Base-by-base conservation (phyloP, 768 basidiomycete species). In the Mrakia hoshinonis region DNA sequence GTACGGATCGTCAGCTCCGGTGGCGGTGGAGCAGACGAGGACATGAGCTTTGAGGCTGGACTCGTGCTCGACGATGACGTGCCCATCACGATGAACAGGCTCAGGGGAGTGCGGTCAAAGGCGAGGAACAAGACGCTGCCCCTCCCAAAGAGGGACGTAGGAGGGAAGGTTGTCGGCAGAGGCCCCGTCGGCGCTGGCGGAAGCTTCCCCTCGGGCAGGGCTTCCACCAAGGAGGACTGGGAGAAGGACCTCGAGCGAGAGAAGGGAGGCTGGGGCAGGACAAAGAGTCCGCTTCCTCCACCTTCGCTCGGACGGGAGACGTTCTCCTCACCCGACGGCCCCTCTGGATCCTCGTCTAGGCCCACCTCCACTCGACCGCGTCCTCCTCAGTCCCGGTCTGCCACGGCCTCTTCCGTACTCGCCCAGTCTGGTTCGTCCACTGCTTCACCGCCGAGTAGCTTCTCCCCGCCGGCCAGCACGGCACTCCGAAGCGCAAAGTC, bases 31-130 rank as follows among this genome's bases (percentile, higher is more conserved):
- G 38, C 52, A 26, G 64, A 52, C 43, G 74, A 73, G 15, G 91
- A 92, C 75, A 90, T 92, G 73, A 89, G 91, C 78, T 91, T 92
- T 74, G 91, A 93, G 79, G 84, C 84, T 73, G 91, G 91, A 18
- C 86, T 93, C 66, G 84, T 91, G 74, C 87, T 93, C 75, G 87
- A 88, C 76, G 89, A 90, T 73, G 90, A 90, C 85, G 10, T 72
- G 6, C 58, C 58, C 7, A 61, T 61, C 36, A 61, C 64, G 70
- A 60, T 54, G 52, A 51, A 29, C 5, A 51, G 54, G 52, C 52
- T 72, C 26, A 47, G 64, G 18, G n/a, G 47, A 10, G 69, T 70
- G 38, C 29, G 55, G 51, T 24, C 47, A 6, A 68, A 68, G 67
- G 51, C 70, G 11, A 52, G 64, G n/a, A 64, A 47, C 34, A 64